Evolutionary conservation across 2,329 filamentous ascomycete genomes (phyloP).

Genomic region (Botrytis pseudocinerea): DNA sequence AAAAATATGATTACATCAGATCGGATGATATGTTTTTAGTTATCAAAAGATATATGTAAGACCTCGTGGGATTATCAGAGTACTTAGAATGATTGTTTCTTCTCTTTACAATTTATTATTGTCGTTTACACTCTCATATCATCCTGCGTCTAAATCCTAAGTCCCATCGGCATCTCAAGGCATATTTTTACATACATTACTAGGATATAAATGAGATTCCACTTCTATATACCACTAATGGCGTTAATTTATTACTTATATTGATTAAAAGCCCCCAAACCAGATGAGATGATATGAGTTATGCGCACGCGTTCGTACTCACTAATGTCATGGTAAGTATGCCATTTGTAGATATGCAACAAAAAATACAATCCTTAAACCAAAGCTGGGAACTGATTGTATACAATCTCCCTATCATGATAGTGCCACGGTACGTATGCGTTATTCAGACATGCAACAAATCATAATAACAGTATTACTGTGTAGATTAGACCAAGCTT

Average conservation of each 20-base stretch:
- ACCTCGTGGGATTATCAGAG: not conserved
- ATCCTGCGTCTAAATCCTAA: not conserved
- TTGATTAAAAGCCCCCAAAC: accelerated
- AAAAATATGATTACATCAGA: not conserved
- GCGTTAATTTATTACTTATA: no score
- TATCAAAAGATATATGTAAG: not conserved
- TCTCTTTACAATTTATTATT: not conserved
- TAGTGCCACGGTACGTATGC: not conserved
- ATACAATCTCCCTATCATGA: no score
- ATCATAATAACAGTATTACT: not conserved
- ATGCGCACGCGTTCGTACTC: not conserved
- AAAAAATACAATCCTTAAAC: no score
- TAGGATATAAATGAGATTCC: not conserved
- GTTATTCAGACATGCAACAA: not conserved
- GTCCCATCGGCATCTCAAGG: not conserved
- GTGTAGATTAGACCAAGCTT: not conserved
- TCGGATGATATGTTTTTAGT: not conserved
- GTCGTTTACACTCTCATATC: not conserved
- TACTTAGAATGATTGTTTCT: not conserved
- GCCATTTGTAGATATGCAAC: not conserved
- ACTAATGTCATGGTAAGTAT: not conserved
- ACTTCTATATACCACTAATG: no score
- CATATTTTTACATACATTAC: not conserved
- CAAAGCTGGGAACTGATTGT: no score
- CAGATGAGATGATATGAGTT: not conserved